A percentile compares a stretch with the other conserved stretches of the same genome.
Conservation (phyloP, 768 basidiomycete species). For the Kwoniella dejecticola region DNA sequence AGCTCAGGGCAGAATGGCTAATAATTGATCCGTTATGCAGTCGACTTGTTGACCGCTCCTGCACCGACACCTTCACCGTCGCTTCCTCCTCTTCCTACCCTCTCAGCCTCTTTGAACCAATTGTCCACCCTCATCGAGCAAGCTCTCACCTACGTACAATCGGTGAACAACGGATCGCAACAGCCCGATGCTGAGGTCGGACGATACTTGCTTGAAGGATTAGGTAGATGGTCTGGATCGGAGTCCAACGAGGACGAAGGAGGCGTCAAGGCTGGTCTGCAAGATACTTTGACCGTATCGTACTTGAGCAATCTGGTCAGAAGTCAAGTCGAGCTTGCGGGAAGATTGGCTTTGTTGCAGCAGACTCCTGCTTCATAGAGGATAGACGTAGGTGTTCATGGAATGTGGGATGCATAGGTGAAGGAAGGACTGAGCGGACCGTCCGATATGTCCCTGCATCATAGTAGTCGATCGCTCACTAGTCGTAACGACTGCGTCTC, state of each 20-base stretch:
- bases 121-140: conserved; percentile 80
- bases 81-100: conserved; percentile 69
- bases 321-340: conserved; percentile 88
- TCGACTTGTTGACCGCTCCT: conserved; percentile 66
- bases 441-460: too few relatives aligned
- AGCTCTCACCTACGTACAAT: conserved; percentile 79
- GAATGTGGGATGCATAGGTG: neutral
- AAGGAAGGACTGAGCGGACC: too few relatives aligned
- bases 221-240: conserved; percentile 50
- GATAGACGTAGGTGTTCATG: neutral
- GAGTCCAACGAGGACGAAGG: conserved; percentile 61
- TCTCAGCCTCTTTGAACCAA: conserved; percentile 70
- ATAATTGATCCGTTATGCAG: conserved; percentile 56
- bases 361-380: conserved; percentile 26
- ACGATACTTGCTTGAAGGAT: conserved; percentile 83
- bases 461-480: too few relatives aligned
- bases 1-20: conserved; percentile 9
- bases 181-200: conserved; percentile 83
- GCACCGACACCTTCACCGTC: conserved; percentile 50
- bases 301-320: conserved; percentile 92
- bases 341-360: conserved; percentile 73
- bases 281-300: conserved; percentile 92
- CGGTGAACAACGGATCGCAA: conserved; percentile 70
- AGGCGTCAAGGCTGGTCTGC: conserved; percentile 49
- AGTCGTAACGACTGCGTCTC: too few relatives aligned